Evolutionary conservation across 73 alveolate genomes (phyloP).

Genomic region (Paramecium tetraurelia): DNA sequence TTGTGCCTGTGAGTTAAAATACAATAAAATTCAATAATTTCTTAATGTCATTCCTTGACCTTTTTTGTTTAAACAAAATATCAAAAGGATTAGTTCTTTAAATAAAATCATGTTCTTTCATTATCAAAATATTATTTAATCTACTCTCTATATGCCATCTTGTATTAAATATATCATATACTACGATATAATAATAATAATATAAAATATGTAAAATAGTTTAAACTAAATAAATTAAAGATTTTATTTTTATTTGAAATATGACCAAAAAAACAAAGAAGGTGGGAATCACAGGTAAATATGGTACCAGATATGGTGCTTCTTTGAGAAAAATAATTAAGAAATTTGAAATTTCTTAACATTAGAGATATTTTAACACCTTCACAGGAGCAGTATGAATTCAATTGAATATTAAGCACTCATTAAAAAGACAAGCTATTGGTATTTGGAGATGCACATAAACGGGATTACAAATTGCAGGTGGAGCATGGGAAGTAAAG

Average conservation of each 20-base stretch:
- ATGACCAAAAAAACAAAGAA: slow-evolving; percentile 92
- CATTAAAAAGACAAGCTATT: slow-evolving; percentile 83
- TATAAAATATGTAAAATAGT: background rate
- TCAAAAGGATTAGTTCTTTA: no score
- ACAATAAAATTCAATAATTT: no score
- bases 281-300: slow-evolving; percentile 96
- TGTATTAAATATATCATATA: no score
- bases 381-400: slow-evolving; percentile 89
- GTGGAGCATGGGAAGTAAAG: slow-evolving; percentile 87
- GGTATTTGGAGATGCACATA: slow-evolving; percentile 91
- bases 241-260: background rate
- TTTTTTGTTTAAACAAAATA: no score
- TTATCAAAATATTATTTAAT: no score
- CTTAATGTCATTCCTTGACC: no score
- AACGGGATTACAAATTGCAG: slow-evolving; percentile 80
- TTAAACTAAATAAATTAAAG: slow-evolving; percentile 10
- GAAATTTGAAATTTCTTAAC: slow-evolving; percentile 91
- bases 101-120: no score
- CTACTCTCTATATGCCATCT: no score
- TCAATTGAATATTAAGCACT: slow-evolving; percentile 50
- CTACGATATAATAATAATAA: no score
- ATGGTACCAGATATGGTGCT: slow-evolving; percentile 96
- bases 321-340: slow-evolving; percentile 93
- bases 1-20: no score
- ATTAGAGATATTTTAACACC: slow-evolving; percentile 86